A percentile compares a stretch with the other conserved stretches of the same genome.
Evolutionary conservation across 169 alveolate genomes (phyloP).

Genomic region (Babesia sp.): DNA sequence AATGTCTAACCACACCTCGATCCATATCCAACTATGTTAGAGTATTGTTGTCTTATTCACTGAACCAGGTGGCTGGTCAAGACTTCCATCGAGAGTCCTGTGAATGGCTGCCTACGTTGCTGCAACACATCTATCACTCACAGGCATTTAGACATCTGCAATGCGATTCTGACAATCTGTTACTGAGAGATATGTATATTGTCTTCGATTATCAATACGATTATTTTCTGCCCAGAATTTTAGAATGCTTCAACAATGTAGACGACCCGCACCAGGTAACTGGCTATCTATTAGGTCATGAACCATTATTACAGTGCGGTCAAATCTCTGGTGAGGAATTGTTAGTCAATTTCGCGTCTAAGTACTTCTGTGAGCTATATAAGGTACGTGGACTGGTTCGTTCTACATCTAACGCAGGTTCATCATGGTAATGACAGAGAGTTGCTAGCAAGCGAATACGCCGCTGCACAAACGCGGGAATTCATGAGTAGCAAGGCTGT

Average conservation of each 20-base stretch:
- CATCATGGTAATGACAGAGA: conserved; percentile 37
- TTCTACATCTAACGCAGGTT: conserved; percentile 8
- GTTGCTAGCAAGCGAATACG: conserved; percentile 33
- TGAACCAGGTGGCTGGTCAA: conserved; percentile 59
- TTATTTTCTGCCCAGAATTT: conserved; percentile 57
- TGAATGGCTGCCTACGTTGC: conserved; percentile 51
- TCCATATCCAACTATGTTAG: conserved; percentile 60
- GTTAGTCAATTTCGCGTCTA: conserved; percentile 24
- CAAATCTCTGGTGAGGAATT: conserved; percentile 55
- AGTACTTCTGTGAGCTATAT: conserved; percentile 51
- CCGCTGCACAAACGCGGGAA: conserved; percentile 22
- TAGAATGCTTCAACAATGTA: conserved; percentile 56
- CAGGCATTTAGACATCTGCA: conserved; percentile 55
- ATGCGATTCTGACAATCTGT: conserved; percentile 53
- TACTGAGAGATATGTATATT: conserved; percentile 46
- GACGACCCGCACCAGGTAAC: conserved; percentile 48
- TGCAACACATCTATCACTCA: conserved; percentile 59
- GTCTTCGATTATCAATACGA: conserved; percentile 44
- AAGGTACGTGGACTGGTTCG: conserved; percentile 31
- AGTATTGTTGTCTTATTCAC: conserved; percentile 52
- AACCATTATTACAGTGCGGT: conserved; percentile 22
- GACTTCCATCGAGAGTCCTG: conserved; percentile 26
- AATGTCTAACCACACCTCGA: conserved; percentile 48
- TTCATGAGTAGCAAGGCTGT: conserved; percentile 56
- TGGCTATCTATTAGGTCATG: not conserved